A percentile compares a stretch with the other conserved stretches of the same genome.
These are phyloP conservation scores for Botrytis pseudocinerea DNA, from an alignment of 2,329 filamentous ascomycete species.

Conservation along the genomic window DNA sequence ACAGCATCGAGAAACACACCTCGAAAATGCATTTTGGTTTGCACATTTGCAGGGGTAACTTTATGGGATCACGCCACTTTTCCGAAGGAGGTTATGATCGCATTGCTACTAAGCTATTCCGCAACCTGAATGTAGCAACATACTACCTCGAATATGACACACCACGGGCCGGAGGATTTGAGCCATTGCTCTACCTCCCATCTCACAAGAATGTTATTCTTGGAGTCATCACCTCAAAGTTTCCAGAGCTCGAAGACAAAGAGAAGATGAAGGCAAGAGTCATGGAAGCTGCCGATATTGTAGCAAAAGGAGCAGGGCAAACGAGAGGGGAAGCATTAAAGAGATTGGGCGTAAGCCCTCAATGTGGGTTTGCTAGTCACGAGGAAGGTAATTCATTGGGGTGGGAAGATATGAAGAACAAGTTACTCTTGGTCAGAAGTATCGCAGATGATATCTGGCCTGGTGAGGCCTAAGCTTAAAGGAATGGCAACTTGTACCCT, in stretches of 20 bases:
- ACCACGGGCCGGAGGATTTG: slow-evolving; percentile 63
- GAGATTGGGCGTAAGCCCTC: slow-evolving; percentile 67
- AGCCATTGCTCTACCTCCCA: slow-evolving; percentile 62
- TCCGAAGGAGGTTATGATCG: slow-evolving; percentile 66
- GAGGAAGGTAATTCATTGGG: slow-evolving; percentile 63
- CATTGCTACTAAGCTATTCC: slow-evolving; percentile 67
- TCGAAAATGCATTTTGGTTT: slow-evolving; percentile 74
- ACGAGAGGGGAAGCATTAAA: slow-evolving; percentile 67
- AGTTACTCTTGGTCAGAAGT: slow-evolving; percentile 68
- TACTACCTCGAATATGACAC: slow-evolving; percentile 73
- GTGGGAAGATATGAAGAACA: slow-evolving; percentile 70
- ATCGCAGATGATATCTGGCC: slow-evolving; percentile 74
- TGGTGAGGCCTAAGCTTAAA: slow-evolving; percentile 29
- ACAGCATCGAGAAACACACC: slow-evolving; percentile 62
- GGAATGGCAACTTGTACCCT: not conserved
- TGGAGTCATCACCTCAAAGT: slow-evolving; percentile 64
- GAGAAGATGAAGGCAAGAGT: slow-evolving; percentile 62
- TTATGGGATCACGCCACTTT: slow-evolving; percentile 66
- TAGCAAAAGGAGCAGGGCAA: slow-evolving; percentile 67
- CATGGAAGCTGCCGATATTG: slow-evolving; percentile 62
- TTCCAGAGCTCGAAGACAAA: slow-evolving; percentile 62
- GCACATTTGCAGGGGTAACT: slow-evolving; percentile 73
- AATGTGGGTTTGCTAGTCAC: slow-evolving; percentile 60
- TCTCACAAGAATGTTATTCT: slow-evolving; percentile 64
- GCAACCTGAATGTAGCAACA: slow-evolving; percentile 62